Conservation (phyloP, 108 stramenopile genomes). For the Cyclotella choctawhatcheeana region DNA sequence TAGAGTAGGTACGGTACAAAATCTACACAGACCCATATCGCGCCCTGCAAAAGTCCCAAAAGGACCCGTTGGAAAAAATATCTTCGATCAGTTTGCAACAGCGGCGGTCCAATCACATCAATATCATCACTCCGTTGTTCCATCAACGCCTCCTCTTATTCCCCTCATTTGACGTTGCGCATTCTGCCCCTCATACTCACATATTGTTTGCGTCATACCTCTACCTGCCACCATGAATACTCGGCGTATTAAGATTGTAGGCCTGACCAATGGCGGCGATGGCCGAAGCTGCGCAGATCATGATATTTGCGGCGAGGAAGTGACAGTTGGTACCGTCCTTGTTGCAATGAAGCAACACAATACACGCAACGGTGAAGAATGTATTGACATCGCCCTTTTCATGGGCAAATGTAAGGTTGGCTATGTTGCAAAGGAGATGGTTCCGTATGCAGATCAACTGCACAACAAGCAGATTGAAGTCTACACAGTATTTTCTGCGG, state of each 20-base stretch:
- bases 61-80: too few relatives aligned
- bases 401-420: not conserved
- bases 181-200: too few relatives aligned
- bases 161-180: too few relatives aligned
- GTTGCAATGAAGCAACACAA: not conserved
- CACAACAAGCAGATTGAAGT: not conserved
- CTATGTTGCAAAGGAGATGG: not conserved
- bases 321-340: not conserved
- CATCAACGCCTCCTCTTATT: too few relatives aligned
- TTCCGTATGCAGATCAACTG: not conserved
- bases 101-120: too few relatives aligned
- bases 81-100: too few relatives aligned
- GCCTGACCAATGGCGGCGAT: not conserved
- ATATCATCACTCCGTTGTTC: too few relatives aligned
- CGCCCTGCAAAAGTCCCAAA: too few relatives aligned
- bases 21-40: too few relatives aligned
- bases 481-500: not conserved
- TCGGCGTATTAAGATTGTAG: not conserved
- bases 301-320: not conserved
- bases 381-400: not conserved
- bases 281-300: not conserved
- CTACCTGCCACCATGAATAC: not conserved
- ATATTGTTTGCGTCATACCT: too few relatives aligned
- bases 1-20: too few relatives aligned
- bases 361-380: not conserved